Percentiles rank a stretch among this genome's conserved stretches.
These are phyloP conservation scores for Hypomontagnella submonticulosa DNA, from an alignment of 495 filamentous ascomycete genomes.

Conservation along the genomic window DNA sequence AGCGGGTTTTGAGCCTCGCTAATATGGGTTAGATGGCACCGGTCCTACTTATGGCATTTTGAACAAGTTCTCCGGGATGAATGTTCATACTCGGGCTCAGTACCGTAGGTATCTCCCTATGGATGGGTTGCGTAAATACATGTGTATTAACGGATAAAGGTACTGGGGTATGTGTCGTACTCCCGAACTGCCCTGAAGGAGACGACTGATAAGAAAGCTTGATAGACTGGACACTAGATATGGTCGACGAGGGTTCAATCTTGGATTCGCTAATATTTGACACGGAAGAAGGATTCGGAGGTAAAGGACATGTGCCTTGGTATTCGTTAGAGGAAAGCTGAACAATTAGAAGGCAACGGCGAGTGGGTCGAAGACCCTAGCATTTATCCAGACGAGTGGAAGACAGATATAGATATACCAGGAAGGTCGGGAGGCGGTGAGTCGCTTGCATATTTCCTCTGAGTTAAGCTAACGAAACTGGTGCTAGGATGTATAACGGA, in stretches of 20 bases:
- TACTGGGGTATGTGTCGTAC: slow-evolving; percentile 54
- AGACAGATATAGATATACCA: slow-evolving; percentile 33
- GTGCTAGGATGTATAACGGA: slow-evolving; percentile 44
- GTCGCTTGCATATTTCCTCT: slow-evolving; percentile 9
- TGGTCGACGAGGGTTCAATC: slow-evolving; percentile 46
- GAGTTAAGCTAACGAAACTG: background rate
- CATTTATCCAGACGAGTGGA: slow-evolving; percentile 34
- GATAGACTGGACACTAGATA: slow-evolving; percentile 46
- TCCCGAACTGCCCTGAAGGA: background rate
- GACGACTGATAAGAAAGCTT: slow-evolving; percentile 9
- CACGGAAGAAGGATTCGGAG: slow-evolving; percentile 45
- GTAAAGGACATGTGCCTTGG: slow-evolving; percentile 18
- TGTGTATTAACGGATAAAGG: slow-evolving; percentile 28
- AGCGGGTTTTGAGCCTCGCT: slow-evolving; percentile 12
- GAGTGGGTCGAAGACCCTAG: slow-evolving; percentile 48
- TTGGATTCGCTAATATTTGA: slow-evolving; percentile 48
- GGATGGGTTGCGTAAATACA: background rate
- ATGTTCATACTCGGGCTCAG: slow-evolving; percentile 52
- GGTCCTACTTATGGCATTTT: slow-evolving; percentile 54
- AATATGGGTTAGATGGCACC: slow-evolving; percentile 51
- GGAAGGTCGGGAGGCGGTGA: slow-evolving; percentile 44
- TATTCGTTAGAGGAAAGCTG: slow-evolving; percentile 42
- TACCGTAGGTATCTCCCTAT: slow-evolving; percentile 48
- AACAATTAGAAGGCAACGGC: slow-evolving; percentile 60
- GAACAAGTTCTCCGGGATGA: slow-evolving; percentile 51